phyloP scores from a whole-genome alignment of 495 filamentous ascomycete species.

The Xylaria longipes region DNA sequence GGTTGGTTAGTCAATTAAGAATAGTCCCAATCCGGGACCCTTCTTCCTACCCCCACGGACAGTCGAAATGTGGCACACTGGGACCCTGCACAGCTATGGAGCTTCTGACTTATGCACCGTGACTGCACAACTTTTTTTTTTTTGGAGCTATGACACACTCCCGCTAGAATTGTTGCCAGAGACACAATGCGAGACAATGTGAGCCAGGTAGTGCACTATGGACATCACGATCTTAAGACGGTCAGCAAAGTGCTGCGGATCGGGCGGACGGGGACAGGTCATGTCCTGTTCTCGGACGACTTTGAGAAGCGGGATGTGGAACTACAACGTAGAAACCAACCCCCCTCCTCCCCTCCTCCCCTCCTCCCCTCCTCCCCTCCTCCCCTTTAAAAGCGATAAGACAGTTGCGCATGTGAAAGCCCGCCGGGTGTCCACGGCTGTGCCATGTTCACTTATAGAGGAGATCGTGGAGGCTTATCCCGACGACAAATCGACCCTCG shows the following conservation, averaged over 20 bases:
- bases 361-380: no score
- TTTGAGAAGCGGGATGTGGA: slow-evolving; percentile 21
- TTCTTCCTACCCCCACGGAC: not conserved
- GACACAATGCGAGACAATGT: slow-evolving; percentile 11
- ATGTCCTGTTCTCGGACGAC: slow-evolving; percentile 16
- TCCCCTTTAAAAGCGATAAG: not conserved
- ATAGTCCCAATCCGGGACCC: not conserved
- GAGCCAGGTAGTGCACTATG: slow-evolving; percentile 19
- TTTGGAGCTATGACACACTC: slow-evolving; percentile 1
- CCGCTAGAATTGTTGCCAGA: slow-evolving; percentile 3
- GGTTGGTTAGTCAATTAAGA: not conserved
- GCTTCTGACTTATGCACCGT: slow-evolving; percentile 6
- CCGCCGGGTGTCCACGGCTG: slow-evolving; percentile 39
- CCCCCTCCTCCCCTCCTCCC: not conserved
- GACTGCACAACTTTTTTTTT: not conserved
- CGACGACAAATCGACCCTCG: slow-evolving; percentile 45
- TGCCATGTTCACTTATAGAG: slow-evolving; percentile 37
- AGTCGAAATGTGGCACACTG: slow-evolving; percentile 19
- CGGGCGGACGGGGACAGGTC: not conserved
- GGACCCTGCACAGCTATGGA: slow-evolving; percentile 24
- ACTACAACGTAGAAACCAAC: slow-evolving; percentile 26
- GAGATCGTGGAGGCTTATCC: slow-evolving; percentile 48
- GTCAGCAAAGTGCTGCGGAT: slow-evolving; percentile 12
- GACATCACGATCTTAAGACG: slow-evolving; percentile 23
- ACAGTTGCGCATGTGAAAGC: not conserved